Evolutionary conservation across 805 yeast species (phyloP), one percentile per base, ranked within the genome.

Genomic region (Lipomyces yamanashiensis): DNA sequence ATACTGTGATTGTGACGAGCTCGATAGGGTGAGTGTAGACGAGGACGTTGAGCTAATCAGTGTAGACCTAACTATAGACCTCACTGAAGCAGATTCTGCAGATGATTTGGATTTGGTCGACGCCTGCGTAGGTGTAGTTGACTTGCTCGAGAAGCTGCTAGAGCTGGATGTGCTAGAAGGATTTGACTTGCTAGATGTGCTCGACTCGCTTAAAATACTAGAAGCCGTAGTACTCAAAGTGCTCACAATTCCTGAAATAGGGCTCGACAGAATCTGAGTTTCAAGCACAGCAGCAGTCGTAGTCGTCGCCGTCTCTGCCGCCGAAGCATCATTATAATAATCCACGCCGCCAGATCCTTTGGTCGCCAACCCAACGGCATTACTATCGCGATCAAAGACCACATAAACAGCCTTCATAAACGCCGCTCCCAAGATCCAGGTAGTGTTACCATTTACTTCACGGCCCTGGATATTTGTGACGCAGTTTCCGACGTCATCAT

Each of bases 351-450:
- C 63, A 7, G 59, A 15, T 6, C 64, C 64, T 63, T 80, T 77
- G 23, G 75, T 70, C n/a, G 86, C 88, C 59, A 87, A 80, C 0
- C 89, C 89, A 53, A 87, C 76, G 66, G 72, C 70, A 52, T 74
- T 76, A n/a, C 78, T 70, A 55, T 80, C 84, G 61, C 83, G 76
- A 68, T 87, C 87, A 68, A 85, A 87, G 13, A 84, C 83, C 1
- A 86, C 79, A 71, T 85, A 86, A 59, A 80, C 85, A 39, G 78
- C 77, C 62, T 81, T 81, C 68, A 87, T 73, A 70, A 87, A 86
- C 2, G 84, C 78, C n/a, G 84, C 86, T 5, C 91, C 91, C 45
- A 87, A 74, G 58, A 87, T 81, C 90, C 90, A 87, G 0, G 80
- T 72, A 17, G 76, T 76, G 58, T 77, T 74, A 15, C 73, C 70